Percentiles rank a stretch among this genome's conserved stretches.
Conservation (phyloP, 257 asterid species). For the Solanum rostratum region DNA sequence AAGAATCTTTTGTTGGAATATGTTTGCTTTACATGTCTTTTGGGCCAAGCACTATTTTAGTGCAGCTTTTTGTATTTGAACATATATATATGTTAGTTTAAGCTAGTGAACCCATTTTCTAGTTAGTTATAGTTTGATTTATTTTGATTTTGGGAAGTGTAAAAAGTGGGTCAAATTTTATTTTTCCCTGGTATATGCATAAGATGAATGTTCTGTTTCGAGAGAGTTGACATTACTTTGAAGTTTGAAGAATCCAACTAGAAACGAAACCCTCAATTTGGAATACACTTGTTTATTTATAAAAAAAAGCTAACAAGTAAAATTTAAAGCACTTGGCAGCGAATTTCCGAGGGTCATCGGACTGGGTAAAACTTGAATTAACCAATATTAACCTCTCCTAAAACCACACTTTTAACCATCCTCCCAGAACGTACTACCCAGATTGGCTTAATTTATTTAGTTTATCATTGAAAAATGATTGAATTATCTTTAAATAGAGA, state of each 20-base stretch:
- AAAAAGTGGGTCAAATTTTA: not conserved
- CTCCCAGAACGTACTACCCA: not conserved
- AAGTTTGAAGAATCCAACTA: not conserved
- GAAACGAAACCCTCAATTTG: not conserved
- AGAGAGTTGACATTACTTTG: not conserved
- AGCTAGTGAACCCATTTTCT: not conserved
- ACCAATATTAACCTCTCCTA: not conserved
- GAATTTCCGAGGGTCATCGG: too few relatives aligned
- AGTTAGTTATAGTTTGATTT: not conserved
- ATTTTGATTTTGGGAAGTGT: not conserved
- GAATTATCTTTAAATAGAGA: not conserved
- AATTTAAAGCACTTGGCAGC: not conserved
- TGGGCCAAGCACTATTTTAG: not conserved
- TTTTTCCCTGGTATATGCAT: not conserved
- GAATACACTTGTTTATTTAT: not conserved
- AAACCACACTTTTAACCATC: not conserved
- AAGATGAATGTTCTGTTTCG: not conserved
- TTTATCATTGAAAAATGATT: not conserved
- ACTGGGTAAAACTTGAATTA: too few relatives aligned
- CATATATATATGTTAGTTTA: not conserved
- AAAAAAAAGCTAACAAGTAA: not conserved
- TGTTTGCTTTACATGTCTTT: not conserved
- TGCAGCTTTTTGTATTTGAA: not conserved
- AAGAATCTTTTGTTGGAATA: not conserved
- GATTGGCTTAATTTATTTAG: not conserved